Evolutionary conservation across 495 filamentous ascomycete genomes (phyloP).

Genomic region (Penicillium bialowiezense): DNA sequence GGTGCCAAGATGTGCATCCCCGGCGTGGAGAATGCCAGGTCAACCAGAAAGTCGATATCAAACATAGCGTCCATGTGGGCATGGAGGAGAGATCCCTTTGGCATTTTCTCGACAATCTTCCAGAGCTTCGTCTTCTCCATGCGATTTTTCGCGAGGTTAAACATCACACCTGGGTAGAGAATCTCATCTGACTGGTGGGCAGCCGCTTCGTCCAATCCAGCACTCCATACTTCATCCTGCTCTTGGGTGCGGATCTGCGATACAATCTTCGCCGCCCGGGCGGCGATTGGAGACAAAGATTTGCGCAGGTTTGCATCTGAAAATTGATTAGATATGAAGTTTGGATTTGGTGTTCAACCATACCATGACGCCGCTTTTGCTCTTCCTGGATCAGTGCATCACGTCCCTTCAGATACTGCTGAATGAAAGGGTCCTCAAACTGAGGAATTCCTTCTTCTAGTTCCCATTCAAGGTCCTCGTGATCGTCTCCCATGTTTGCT

Average conservation of each 20-base stretch:
- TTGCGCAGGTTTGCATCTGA: constrained; percentile 46
- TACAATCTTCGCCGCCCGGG: constrained; percentile 74
- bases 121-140: constrained; percentile 84
- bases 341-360: constrained; percentile 7
- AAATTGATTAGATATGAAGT: background rate
- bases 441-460: constrained; percentile 50
- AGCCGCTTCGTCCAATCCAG: constrained; percentile 62
- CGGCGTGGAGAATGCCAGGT: constrained; percentile 64
- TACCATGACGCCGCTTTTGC: constrained; percentile 77
- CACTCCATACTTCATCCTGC: constrained; percentile 66
- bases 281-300: constrained; percentile 70
- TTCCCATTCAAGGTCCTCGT: constrained; percentile 36
- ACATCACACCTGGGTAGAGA: constrained; percentile 85
- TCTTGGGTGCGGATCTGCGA: constrained; percentile 75
- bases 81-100: constrained; percentile 87
- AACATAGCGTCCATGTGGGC: constrained; percentile 89
- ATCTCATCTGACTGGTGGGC: constrained; percentile 49
- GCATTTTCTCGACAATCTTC: constrained; percentile 80
- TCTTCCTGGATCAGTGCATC: constrained; percentile 76
- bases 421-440: constrained; percentile 68
- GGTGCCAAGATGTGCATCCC: constrained; percentile 70
- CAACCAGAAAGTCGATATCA: constrained; percentile 74
- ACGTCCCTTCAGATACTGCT: constrained; percentile 74
- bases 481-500: constrained; percentile 23
- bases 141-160: constrained; percentile 68